These are phyloP conservation scores for Vararia minispora DNA, from an alignment of 768 basidiomycete species.

Conservation along the genomic window DNA sequence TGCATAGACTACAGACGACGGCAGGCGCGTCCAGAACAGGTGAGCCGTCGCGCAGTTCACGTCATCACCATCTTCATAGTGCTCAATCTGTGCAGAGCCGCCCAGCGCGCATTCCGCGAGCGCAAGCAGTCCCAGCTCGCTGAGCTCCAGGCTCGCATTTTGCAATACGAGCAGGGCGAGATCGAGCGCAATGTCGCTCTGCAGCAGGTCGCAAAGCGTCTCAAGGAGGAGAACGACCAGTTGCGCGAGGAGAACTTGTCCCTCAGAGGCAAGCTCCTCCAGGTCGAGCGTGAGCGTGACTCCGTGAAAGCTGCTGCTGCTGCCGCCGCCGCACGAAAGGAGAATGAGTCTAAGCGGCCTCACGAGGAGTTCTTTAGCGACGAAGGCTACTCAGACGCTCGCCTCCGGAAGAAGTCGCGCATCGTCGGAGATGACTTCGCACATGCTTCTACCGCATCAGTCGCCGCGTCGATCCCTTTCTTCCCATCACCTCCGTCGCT, in stretches of 20 bases:
- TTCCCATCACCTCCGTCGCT: conserved; percentile 30
- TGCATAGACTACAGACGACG: conserved; percentile 32
- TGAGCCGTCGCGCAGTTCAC: neutral
- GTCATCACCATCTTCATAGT: neutral
- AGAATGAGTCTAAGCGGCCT: conserved; percentile 43
- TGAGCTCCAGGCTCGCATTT: conserved; percentile 77
- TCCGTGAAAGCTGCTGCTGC: too few species aligned
- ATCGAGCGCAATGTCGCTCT: conserved; percentile 79
- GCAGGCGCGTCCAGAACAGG: conserved; percentile 73
- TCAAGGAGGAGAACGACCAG: conserved; percentile 79
- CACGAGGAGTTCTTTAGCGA: conserved; percentile 36
- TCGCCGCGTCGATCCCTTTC: conserved; percentile 20
- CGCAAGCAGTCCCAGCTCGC: conserved; percentile 83
- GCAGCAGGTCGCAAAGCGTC: conserved; percentile 70
- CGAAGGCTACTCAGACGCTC: conserved; percentile 12
- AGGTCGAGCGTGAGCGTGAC: conserved; percentile 18
- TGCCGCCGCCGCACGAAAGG: conserved; percentile 12
- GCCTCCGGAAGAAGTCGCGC: conserved; percentile 29
- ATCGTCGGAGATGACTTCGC: conserved; percentile 19
- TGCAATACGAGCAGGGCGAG: conserved; percentile 84
- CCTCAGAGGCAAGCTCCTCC: conserved; percentile 34
- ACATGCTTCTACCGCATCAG: conserved; percentile 17
- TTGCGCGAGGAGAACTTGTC: conserved; percentile 56
- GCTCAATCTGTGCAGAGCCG: conserved; percentile 39
- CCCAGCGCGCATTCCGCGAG: conserved; percentile 84